Evolutionary conservation across 345 rosid species (phyloP).

Genomic region (Brassica nigra): DNA sequence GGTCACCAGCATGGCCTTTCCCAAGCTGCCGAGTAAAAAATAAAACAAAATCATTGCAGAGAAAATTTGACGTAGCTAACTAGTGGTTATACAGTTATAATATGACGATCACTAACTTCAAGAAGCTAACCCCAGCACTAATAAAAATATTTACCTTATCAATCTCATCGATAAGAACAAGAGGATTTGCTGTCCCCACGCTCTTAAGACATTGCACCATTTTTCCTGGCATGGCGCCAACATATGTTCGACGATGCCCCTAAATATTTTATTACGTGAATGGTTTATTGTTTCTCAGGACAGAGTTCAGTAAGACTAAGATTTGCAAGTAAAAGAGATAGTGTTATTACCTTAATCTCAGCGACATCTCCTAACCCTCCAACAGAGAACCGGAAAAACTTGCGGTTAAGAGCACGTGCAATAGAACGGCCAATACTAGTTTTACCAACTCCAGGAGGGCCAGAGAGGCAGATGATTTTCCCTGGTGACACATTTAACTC

Average conservation of each 20-base stretch:
- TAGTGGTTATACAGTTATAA: neutral
- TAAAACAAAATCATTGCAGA: neutral
- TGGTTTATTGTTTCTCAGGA: neutral
- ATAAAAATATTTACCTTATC: slow-evolving; percentile 68
- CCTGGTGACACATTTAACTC: slow-evolving; percentile 53
- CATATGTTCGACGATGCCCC: slow-evolving; percentile 99
- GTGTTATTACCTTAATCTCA: slow-evolving; percentile 85
- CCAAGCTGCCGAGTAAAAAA: slow-evolving; percentile 66
- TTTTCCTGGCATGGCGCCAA: slow-evolving; percentile 99
- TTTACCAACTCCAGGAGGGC: slow-evolving; percentile 99
- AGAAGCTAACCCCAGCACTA: slow-evolving; percentile 19
- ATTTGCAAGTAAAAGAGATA: slow-evolving; percentile 8
- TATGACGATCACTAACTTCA: slow-evolving; percentile 4
- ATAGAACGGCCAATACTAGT: slow-evolving; percentile 98
- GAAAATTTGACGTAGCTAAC: neutral
- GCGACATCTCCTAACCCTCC: slow-evolving; percentile 99
- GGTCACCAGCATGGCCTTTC: slow-evolving; percentile 96
- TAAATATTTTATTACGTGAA: slow-evolving; percentile 40
- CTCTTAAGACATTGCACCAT: slow-evolving; percentile 99
- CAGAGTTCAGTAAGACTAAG: neutral
- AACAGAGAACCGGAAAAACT: slow-evolving; percentile 95
- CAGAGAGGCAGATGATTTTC: slow-evolving; percentile 96
- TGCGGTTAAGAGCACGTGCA: slow-evolving; percentile 93
- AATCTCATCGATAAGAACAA: slow-evolving; percentile 97
- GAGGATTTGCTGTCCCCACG: slow-evolving; percentile 99